phyloP scores from a whole-genome alignment of 257 asterid species.

The Jaltomata sinuosa region DNA sequence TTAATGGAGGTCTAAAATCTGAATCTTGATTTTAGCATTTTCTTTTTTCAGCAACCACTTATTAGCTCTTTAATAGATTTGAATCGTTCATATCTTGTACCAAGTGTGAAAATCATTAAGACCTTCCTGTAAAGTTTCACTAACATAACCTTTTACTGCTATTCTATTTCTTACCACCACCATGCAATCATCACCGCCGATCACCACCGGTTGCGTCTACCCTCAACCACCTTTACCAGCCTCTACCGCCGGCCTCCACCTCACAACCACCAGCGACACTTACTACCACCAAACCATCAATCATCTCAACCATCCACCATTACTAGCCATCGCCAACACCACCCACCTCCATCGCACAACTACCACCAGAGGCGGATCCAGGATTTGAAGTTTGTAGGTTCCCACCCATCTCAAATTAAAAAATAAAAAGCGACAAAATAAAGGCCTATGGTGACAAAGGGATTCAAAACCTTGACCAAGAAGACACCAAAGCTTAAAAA shows the following conservation, averaged over 20 bases:
- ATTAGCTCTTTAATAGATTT: not conserved
- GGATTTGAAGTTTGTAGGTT: too few species aligned
- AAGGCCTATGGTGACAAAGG: too few species aligned
- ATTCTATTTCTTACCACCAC: not conserved
- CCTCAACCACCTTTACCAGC: not conserved
- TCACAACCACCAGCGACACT: not conserved
- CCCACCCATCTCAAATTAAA: too few species aligned
- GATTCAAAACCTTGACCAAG: too few species aligned
- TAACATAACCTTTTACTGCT: not conserved
- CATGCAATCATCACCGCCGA: not conserved
- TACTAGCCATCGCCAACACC: not conserved
- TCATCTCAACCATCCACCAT: not conserved
- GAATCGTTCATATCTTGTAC: not conserved
- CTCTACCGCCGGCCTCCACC: not conserved
- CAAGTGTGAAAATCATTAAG: not conserved
- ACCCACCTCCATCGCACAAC: not conserved
- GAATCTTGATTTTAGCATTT: not conserved
- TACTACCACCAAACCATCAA: not conserved
- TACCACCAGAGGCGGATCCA: not conserved
- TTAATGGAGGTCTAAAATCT: not conserved
- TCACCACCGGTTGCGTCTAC: not conserved
- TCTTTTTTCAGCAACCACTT: not conserved
- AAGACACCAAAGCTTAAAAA: too few species aligned
- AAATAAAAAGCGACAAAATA: too few species aligned
- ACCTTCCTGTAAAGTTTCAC: not conserved